A percentile compares a stretch with the other conserved stretches of the same genome.
Evolutionary conservation across 257 asterid genomes (phyloP).

Genomic region (Petrea volubilis): DNA sequence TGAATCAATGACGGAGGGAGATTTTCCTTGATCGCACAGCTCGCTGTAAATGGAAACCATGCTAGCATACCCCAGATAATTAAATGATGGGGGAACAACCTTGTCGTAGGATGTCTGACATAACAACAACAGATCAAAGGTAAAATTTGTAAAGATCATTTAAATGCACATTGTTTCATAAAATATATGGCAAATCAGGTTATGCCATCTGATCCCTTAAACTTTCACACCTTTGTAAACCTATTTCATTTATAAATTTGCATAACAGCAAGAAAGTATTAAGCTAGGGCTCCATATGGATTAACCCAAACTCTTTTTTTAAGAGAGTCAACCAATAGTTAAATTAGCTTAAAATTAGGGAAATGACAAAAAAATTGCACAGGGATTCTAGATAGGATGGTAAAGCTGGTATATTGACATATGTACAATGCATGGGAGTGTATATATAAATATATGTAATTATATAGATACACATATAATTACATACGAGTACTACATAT

Average conservation of each 20-base stretch:
- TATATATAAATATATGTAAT: too few species aligned
- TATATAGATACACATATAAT: too few species aligned
- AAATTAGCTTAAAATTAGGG: background rate
- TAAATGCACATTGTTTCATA: slow-evolving; percentile 1
- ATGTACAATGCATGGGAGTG: too few species aligned
- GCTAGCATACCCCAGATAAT: slow-evolving; percentile 64
- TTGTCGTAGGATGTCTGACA: slow-evolving; percentile 80
- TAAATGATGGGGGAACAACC: slow-evolving; percentile 62
- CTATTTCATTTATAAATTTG: background rate
- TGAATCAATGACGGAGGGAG: slow-evolving; percentile 74
- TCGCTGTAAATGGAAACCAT: slow-evolving; percentile 63
- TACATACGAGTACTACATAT: too few species aligned
- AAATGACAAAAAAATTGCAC: too few species aligned
- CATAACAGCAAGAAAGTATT: background rate
- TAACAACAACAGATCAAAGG: slow-evolving; percentile 22
- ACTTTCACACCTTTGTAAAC: slow-evolving; percentile 12
- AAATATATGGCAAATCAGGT: background rate
- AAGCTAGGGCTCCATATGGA: background rate
- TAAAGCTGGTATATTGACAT: too few species aligned
- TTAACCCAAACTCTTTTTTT: background rate
- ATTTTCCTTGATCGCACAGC: slow-evolving; percentile 59
- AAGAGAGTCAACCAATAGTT: background rate
- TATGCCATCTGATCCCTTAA: background rate
- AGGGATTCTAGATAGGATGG: too few species aligned
- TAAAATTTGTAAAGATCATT: slow-evolving; percentile 16